phyloP scores from a whole-genome alignment of 441 rosid species.

The Erodium chrysanthum region DNA sequence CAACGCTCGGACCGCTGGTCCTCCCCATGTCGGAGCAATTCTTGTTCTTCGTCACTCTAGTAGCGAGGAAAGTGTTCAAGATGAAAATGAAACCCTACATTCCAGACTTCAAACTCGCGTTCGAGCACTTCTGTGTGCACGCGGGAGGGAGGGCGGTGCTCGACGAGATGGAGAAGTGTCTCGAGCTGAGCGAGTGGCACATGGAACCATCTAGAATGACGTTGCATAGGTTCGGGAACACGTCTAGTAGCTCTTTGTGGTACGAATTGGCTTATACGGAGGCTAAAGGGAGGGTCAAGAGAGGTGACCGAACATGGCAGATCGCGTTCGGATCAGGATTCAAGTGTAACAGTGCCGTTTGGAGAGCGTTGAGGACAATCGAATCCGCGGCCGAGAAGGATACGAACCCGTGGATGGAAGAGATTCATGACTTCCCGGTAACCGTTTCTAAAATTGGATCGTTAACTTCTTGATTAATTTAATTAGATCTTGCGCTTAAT shows the following conservation, averaged over 20 bases:
- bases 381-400: conserved; percentile 18
- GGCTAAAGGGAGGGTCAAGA: conserved; percentile 21
- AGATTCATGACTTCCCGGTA: conserved; percentile 18
- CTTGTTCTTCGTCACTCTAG: conserved; percentile 18
- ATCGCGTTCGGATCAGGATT: conserved; percentile 25
- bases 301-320: too few species aligned
- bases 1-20: conserved; percentile 21
- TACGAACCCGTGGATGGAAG: conserved; percentile 22
- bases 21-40: conserved; percentile 25
- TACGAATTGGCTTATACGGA: conserved; percentile 23
- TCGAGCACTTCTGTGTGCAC: conserved; percentile 24
- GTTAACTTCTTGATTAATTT: background rate
- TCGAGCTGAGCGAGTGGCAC: conserved; percentile 20
- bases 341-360: conserved; percentile 26
- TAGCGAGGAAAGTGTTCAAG: conserved; percentile 16
- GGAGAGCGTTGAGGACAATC: conserved; percentile 20
- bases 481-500: too few species aligned
- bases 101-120: conserved; percentile 24
- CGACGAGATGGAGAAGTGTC: conserved; percentile 23
- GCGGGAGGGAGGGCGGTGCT: conserved; percentile 23
- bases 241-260: conserved; percentile 25
- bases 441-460: too few species aligned
- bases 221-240: conserved; percentile 21
- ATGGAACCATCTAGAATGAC: conserved; percentile 27
- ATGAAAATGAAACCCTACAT: conserved; percentile 21